Evolutionary conservation across 192 early-diverging fungal species (phyloP), one percentile per base, ranked within the genome.

Genomic region (Coemansia sp.): DNA sequence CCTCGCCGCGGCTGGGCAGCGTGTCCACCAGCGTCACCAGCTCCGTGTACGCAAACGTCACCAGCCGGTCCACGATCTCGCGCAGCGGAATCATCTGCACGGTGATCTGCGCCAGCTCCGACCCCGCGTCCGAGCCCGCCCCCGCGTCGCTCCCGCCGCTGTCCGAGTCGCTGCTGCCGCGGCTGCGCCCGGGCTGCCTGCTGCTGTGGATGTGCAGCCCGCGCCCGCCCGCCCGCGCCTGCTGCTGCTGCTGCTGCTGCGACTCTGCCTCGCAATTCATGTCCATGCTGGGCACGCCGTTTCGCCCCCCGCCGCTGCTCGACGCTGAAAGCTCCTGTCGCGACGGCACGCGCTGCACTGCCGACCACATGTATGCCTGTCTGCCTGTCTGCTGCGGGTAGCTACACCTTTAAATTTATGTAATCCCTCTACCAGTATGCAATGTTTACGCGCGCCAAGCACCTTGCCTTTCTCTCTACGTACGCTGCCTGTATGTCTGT

Each of bases 11-110:
- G 34, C 76, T 76, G 19, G 83, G 81, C 18, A 89, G 51, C 62
- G 83, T 82, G 33, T 89, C 85, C 26, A 81, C 82, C 7, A 87
- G 63, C 21, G 80, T 82, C 22, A 81, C 79, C 31, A 89, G 80
- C 50, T 89, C 84, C 10, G 78, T 75, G 55, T 87, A 83, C n/a
- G 83, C 72, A 41, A 81, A 81, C 22, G 82, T 79, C 42, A 86
- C 59, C 51, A 89, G 67, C 29, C 84, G 82, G 36, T 79, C 79
- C 48, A 89, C 63, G 18, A 86, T 72, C 7, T 78, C 55, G 32
- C 81, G 62, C 22, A 88, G 56, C 6, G 81, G 80, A 17, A 88
- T 68, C 85, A 85, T 86, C 22, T 82, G 68, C 37, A 80, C 81
- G 53, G 76, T 70, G 46, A 85, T 81, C 25, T 78, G 76, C 6